Conservation (phyloP, 1,284 basidiomycete genomes). For the Trametes sp. region DNA sequence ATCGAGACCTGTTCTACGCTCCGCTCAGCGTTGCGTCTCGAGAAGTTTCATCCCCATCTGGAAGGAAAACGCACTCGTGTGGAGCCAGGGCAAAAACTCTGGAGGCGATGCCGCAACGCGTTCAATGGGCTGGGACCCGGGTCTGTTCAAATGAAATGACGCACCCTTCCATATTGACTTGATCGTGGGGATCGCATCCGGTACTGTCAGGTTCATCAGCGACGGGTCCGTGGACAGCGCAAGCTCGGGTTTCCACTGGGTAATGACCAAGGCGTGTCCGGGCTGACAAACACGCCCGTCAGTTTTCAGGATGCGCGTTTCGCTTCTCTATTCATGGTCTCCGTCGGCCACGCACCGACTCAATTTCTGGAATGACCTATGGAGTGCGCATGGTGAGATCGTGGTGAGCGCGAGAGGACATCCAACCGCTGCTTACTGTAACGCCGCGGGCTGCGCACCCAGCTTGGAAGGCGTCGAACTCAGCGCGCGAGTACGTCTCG, state of each 20-base stretch:
- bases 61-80: constrained; percentile 31
- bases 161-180: constrained; percentile 38
- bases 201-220: constrained; percentile 42
- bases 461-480: constrained; percentile 44
- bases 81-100: constrained; percentile 44
- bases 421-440: constrained; percentile 31
- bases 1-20: constrained; percentile 39
- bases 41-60: not conserved
- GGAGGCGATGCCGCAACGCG: not conserved
- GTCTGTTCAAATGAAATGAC: not conserved
- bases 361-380: constrained; percentile 46
- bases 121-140: not conserved
- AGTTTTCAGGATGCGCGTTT: no score
- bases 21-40: not conserved
- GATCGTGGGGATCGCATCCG: constrained; percentile 37
- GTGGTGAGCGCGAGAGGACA: no score
- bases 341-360: constrained; percentile 32
- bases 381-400: not conserved
- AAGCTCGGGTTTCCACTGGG: constrained; percentile 49
- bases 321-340: no score
- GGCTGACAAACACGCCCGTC: constrained; percentile 31
- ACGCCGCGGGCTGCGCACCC: constrained; percentile 45
- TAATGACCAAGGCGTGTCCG: constrained; percentile 47
- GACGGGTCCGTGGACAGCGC: constrained; percentile 40
- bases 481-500: constrained; percentile 44